phyloP scores from a whole-genome alignment of 345 rosid species.

The Hibiscus trionum region DNA sequence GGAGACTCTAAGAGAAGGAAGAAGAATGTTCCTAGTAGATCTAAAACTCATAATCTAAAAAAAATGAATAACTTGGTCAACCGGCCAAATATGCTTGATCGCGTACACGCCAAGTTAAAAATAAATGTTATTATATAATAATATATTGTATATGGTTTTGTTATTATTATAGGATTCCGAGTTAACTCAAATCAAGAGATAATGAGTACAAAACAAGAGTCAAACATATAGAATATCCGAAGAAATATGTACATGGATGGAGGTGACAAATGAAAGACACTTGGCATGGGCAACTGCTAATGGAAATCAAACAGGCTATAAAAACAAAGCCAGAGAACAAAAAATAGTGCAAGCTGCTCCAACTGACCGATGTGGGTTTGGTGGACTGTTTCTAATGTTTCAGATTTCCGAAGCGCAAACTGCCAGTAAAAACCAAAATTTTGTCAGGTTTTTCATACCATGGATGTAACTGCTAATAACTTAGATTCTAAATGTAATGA shows the following conservation, averaged over 20 bases:
- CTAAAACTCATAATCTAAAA: too few species aligned
- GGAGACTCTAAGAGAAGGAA: too few species aligned
- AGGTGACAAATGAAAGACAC: constrained; percentile 4
- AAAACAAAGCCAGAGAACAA: constrained; percentile 13
- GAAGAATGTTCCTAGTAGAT: too few species aligned
- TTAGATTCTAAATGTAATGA: too few species aligned
- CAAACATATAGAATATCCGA: constrained; percentile 16
- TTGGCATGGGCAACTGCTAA: not conserved
- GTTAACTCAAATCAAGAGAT: constrained; percentile 30
- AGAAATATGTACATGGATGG: not conserved
- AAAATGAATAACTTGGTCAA: too few species aligned
- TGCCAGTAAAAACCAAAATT: not conserved
- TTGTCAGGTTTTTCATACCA: not conserved
- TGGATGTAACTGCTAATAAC: not conserved
- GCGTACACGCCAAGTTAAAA: too few species aligned
- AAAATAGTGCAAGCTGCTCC: not conserved
- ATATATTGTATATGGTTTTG: not conserved
- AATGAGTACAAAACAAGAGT: constrained; percentile 43
- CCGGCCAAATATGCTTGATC: too few species aligned
- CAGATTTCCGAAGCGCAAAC: not conserved
- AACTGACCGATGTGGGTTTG: not conserved
- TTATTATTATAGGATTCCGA: constrained; percentile 4
- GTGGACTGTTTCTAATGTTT: not conserved
- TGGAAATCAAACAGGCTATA: constrained; percentile 9
- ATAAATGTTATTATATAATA: too few species aligned